Percentiles rank a stretch among this genome's conserved stretches.
Evolutionary conservation across 2,329 filamentous ascomycete genomes (phyloP).

Genomic region (Colletotrichum musae): DNA sequence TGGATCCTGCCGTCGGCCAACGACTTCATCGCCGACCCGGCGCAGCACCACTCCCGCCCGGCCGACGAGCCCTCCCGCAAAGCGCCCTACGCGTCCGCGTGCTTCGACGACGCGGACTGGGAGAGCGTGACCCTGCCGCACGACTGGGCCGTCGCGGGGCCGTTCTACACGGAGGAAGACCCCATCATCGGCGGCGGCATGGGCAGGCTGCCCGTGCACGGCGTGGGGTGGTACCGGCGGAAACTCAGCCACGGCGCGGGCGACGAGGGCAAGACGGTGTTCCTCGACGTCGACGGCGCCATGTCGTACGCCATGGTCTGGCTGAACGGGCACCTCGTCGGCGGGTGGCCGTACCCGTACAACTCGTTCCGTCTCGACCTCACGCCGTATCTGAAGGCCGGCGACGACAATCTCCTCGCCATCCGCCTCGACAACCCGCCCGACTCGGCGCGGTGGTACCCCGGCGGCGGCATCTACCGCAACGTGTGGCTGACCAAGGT

Average conservation of each 20-base stretch:
- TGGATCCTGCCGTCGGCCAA: conserved; percentile 60
- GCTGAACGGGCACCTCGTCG: conserved; percentile 64
- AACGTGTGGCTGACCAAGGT: conserved; percentile 69
- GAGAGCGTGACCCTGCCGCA: conserved; percentile 59
- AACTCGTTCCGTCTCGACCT: conserved; percentile 66
- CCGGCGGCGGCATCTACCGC: conserved; percentile 67
- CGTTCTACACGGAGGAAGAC: conserved; percentile 55
- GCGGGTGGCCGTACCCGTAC: conserved; percentile 67
- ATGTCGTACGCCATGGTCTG: conserved; percentile 68
- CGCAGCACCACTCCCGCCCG: conserved; percentile 50
- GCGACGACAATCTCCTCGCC: conserved; percentile 59
- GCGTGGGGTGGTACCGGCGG: conserved; percentile 67
- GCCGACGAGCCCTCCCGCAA: conserved; percentile 47
- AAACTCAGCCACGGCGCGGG: conserved; percentile 50
- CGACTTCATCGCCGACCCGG: conserved; percentile 52
- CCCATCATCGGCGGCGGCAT: conserved; percentile 55
- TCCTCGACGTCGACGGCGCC: conserved; percentile 65
- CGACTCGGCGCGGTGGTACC: conserved; percentile 67
- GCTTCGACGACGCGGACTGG: conserved; percentile 59
- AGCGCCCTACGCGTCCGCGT: conserved; percentile 49
- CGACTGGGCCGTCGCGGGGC: conserved; percentile 65
- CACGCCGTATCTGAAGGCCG: conserved; percentile 56
- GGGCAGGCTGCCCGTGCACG: conserved; percentile 63
- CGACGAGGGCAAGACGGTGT: conserved; percentile 56
- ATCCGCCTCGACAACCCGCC: conserved; percentile 66